Evolutionary conservation across 1,284 basidiomycete species (phyloP), one percentile per base, ranked within the genome.

Genomic region (Lignosus rhinocerotis): DNA sequence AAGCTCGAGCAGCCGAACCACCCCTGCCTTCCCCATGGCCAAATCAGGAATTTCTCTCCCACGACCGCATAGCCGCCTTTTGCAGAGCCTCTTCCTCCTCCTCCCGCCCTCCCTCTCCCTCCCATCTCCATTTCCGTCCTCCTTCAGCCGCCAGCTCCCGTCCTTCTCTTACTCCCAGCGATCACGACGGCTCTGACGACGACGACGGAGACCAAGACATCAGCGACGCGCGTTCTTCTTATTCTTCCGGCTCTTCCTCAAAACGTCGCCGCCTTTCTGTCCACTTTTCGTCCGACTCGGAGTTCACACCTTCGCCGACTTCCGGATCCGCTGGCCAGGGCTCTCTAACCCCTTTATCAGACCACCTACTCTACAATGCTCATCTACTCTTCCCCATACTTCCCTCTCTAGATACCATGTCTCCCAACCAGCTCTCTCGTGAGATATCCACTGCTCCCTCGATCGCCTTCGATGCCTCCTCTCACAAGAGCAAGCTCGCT

Each of bases 171-270:
- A 55, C 66, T 34, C 31, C 52, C 42, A 25, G 33, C 12, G 68
- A 69, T 60, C 54, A 60, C 61, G 56, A 69, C 59, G 59, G 66
- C 62, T 45, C 43, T 9, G 60, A 57, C 58, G 46, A 63, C 33
- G 56, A 67, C 59, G 63, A 60, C 49, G 67, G 66, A 56, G 66
- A 66, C 32, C 64, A 72, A 49, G 74, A 75, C 63, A 69, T 72
- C 58, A 72, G 73, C 54, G 67, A 76, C 49, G 63, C 71, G 21
- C 70, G 67, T 61, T 58, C 45, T 53, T 56, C 53, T 53, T n/a
- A n/a, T n/a, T 59, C 55, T 36, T 69, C 70, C 45, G 55, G 54
- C 51, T 65, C 60, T 17, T 64, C 65, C 53, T 67, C 63, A 30
- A 74, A 74, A 54, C 70, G 72, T 41, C 62, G 71, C 3, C 66